Conservation (phyloP, 2,329 filamentous ascomycete species). For the Aureobasidium pullulans region DNA sequence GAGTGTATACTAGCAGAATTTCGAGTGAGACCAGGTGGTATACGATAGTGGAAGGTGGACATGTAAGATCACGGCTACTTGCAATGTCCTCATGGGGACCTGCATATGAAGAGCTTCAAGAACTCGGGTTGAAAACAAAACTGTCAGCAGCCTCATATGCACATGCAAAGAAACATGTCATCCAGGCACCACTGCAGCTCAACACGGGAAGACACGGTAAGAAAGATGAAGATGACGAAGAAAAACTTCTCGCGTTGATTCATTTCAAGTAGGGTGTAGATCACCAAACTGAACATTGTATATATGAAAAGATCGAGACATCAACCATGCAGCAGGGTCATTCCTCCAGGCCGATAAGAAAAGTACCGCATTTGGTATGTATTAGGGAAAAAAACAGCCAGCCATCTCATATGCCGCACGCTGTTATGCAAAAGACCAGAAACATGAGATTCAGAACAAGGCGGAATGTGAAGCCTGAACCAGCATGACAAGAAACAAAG, state of each 20-base stretch:
- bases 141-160: background rate
- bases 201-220: background rate
- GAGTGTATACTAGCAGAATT: too few species aligned
- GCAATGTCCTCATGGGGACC: background rate
- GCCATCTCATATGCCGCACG: background rate
- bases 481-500: background rate
- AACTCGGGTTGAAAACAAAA: background rate
- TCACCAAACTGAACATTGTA: background rate
- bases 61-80: background rate
- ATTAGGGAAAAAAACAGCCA: background rate
- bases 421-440: background rate
- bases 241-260: background rate
- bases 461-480: background rate
- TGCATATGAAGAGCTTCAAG: background rate
- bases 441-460: background rate
- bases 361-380: background rate
- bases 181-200: background rate
- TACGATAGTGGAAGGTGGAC: background rate
- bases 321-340: too few species aligned
- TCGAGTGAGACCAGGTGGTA: too few species aligned
- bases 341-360: background rate
- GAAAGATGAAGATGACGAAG: background rate
- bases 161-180: background rate
- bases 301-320: background rate
- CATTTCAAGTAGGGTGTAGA: background rate